Evolutionary conservation across 768 basidiomycete species (phyloP), one percentile per base, ranked within the genome.

Genomic region (Nidularia pulvinata): DNA sequence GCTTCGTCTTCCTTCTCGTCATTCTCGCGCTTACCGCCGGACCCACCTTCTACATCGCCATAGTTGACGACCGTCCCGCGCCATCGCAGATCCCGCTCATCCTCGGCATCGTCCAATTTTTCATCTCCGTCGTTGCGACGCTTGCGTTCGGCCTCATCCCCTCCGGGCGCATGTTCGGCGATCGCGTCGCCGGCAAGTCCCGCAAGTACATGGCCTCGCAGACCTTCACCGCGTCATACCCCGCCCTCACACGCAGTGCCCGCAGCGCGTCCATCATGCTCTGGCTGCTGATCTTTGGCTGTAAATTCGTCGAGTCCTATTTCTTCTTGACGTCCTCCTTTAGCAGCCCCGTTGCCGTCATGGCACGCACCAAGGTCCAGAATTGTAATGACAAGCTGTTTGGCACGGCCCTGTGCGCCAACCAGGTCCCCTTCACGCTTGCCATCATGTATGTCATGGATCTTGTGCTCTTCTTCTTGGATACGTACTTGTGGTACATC

Each of bases 361-460:
- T 99, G 95, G 92, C 93, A 13, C 86, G 92, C 54, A 98, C 93
- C 67, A 91, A 89, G 65, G 91, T 98, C 1, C 93, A 95, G 66
- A 86, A 86, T 46, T 99, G 97, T 72, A 81, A 65, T 57, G 96
- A 98, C 72, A 88, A 79, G 70, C 75, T 86, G 55, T 90, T 98
- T 64, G 95, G 95, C 13, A 76, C 67, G 51, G 79, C 77, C 6
- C 77, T 98, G 5, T 99, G 97, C 75, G 78, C 84, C 36, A 94
- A 97, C 64, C 97, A 99, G 55, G 91, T 97, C 39, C 84, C 89
- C 0, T 99, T 98, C 74, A 88, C 97, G 0, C 83, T 99, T 55
- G 78, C 95, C 39, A 95, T 98, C 80, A 99, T 98, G 96, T 98
- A 96, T 76, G 69, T 97, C 71, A 98, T 99, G 97, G 97, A 99